Conservation (phyloP, 495 filamentous ascomycete genomes). For the Aspergillus nanangensis region DNA sequence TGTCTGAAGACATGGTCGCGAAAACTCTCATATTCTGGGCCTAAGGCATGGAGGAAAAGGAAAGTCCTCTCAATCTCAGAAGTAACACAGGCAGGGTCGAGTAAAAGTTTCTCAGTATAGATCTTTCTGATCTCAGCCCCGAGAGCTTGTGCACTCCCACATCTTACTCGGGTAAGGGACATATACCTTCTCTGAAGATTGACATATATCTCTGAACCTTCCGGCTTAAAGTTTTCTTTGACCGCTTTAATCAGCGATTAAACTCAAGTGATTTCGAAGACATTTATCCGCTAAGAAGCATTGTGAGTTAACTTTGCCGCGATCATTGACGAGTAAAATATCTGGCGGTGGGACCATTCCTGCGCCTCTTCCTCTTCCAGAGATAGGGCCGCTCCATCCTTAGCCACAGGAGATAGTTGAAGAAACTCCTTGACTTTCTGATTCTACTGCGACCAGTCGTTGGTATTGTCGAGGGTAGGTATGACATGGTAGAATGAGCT, state of each 20-base stretch:
- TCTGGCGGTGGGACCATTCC: background rate
- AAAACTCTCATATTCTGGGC: background rate
- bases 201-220: background rate
- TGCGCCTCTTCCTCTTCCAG: background rate
- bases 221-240: background rate
- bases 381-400: background rate
- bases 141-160: background rate
- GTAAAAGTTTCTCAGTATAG: background rate
- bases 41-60: background rate
- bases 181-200: background rate
- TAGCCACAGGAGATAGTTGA: background rate
- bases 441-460: background rate
- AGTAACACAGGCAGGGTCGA: background rate
- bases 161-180: background rate
- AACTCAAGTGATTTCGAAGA: background rate
- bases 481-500: background rate
- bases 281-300: background rate
- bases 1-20: background rate
- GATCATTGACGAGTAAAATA: background rate
- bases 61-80: background rate
- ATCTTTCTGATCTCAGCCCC: background rate
- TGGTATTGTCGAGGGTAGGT: background rate
- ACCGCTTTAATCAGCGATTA: background rate
- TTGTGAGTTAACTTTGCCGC: background rate
- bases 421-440: background rate